phyloP scores from a whole-genome alignment of 2,329 filamentous ascomycete genomes.

The Colletotrichum sp. region DNA sequence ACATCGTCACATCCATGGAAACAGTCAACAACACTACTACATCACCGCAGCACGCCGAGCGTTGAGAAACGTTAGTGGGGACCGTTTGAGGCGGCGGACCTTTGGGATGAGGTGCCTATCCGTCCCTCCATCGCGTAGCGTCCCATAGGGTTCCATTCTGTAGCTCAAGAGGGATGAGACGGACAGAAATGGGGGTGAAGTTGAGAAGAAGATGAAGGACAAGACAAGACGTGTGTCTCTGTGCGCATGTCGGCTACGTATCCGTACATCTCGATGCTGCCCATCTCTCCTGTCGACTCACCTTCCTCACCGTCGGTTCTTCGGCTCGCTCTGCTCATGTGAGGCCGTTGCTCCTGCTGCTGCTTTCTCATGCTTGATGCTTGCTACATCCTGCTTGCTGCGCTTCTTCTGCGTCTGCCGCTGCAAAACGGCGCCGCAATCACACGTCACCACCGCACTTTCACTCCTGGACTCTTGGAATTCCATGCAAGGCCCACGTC shows the following conservation, averaged over 20 bases:
- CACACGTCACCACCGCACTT: constrained; percentile 1
- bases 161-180: neutral
- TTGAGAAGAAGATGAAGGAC: neutral
- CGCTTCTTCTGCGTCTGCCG: neutral
- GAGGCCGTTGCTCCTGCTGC: neutral
- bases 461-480: neutral
- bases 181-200: neutral
- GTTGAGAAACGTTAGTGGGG: neutral
- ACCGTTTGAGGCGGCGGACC: constrained; percentile 6
- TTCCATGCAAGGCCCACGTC: neutral
- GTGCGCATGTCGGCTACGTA: neutral
- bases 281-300: neutral
- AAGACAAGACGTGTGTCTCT: neutral
- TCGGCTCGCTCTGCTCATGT: neutral
- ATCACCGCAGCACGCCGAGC: neutral
- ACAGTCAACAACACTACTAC: neutral
- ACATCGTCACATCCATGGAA: neutral
- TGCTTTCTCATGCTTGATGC: neutral
- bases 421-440: constrained; percentile 3
- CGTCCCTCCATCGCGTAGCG: constrained; percentile 17
- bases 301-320: neutral
- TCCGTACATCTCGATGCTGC: neutral
- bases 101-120: constrained; percentile 2
- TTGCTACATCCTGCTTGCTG: neutral
- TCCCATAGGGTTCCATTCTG: neutral